Evolutionary conservation across 306 rosid genomes (phyloP), one percentile per base, ranked within the genome.

Genomic region (Abrus pulchellus): DNA sequence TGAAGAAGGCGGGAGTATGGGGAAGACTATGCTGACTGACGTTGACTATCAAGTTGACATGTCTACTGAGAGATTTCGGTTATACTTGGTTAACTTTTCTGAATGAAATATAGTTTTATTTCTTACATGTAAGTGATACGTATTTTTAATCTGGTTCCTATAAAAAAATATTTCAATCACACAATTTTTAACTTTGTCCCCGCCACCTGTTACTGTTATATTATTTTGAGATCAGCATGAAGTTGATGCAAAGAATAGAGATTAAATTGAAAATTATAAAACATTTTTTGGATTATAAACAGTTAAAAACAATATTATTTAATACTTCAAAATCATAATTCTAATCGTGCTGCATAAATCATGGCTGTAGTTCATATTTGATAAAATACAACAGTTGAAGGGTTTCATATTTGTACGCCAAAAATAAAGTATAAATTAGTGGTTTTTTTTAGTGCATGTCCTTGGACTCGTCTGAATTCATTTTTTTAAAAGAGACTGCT

Each of bases 1-100:
- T 64, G 74, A 64, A 76, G 54, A 5, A 9, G 1, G 81, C 74
- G 10, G 65, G 73, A 11, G 43, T 76, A 11, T 38, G 73, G 65
- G 64, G 65, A 50, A 76, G 64, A 50, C 5, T 63, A 36, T 3
- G 27, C 29, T 63, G 73, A 61, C 9, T 73, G 30, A 12, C 60
- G 9, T 62, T 20, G 30, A 49, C 50, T n/a, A 29, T 33, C 68
- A 7, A 32, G 11, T 33, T 60, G 13, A 9, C 10, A 61, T 1
- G 9, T 13, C 44, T 30, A 56, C 33, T 6, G 6, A n/a, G 50
- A 14, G 60, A 61, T 75, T 64, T 9, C n/a, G 3, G n/a, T 41
- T 41, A 65, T 14, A 14, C n/a, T 9, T 27, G 12, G 36, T 20
- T 44, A 44, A 27, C 8, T 41, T 43, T 43, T 27, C 4, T 3